Base-by-base conservation (phyloP, 108 stramenopile species). In the Schizochytrium sp. region DNA sequence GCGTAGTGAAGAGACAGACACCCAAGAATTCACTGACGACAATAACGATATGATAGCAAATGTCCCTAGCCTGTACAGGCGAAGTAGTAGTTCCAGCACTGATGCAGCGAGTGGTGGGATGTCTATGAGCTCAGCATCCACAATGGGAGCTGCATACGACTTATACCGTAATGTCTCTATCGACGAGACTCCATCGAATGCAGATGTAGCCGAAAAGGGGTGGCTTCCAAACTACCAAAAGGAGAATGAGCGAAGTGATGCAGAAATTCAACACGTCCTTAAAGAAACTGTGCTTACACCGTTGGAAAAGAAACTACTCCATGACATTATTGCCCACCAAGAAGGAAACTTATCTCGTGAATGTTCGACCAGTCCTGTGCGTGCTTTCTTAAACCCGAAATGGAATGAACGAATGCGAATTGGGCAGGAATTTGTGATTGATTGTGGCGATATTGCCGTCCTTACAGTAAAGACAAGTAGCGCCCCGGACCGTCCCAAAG, bases 251-350 rank as follows among this genome's bases (percentile, higher is more conserved):
- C 42, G 44, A 44, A 7, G 15, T 7, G 64, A 38, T 0, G 5
- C 44, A 7, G 64, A 38, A 0, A 69, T 38, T 28, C 64, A 69
- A 44, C 42, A 69, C 1, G 42, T 7, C 42, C 64, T 69, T 28
- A 7, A 69, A 44, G 64, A 69, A 44, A 69, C 64, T 8, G 64
- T 44, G 10, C 44, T 44, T 38, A 44, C 64, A 3, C 64, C 76
- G 5, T 53, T 83, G 45, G 76, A 83, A n/a, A 83, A 83, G 53
- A 83, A 83, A 28, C 76, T 83, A 5, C 55, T 83, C 50, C 76
- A 55, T 42, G 76, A 83, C 3, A 83, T 83, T 83, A 42, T 83
- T 5, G 7, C 5, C 28, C 47, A 55, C 7, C 47, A 83, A 55
- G 47, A 49, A 38, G n/a, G 28, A 10, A n/a, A 49, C 50, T 53